Base-by-base conservation (phyloP, 2,329 filamentous ascomycete species). In the Hypomyces perniciosus region DNA sequence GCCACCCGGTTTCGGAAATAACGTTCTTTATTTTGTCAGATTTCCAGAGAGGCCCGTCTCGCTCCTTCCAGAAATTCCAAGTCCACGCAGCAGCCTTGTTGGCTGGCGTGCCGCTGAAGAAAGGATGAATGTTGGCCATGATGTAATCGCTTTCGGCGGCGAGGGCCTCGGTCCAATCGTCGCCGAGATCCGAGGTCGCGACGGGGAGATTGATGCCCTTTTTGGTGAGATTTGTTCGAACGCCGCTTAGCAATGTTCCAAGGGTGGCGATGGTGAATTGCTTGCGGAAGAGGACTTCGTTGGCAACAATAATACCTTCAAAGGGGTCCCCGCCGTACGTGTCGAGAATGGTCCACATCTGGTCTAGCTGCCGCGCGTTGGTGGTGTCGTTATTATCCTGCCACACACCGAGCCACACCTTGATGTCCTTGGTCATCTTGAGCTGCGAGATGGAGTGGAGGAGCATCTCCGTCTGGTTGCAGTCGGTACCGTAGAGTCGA, bases 41-140 rank as follows among this genome's bases (percentile, higher is more conserved):
- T 66, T 85, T 79, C 54, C 85, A 88, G 54, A 89, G 78, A 0
- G 68, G 57, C 0, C 82, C 78, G 58, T 92, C 85, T 51, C 91
- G 77, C 8, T 68, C 72, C 41, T 85, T 70, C 86, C 90, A 97
- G 71, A 96, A 97, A 12, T 69, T 69, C 70, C 77, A 88, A 0
- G 92, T 95, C 92, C 92, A 97, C 6, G 65, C 71, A 0, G 90
- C 85, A 0, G 90, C 89, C 1, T 78, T 66, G 2, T 80, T 72
- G 2, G 83, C 85, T 1, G 78, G 73, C 9, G 89, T 82, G 43
- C 92, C 92, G 0, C 85, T 87, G 64, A 97, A 97, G 77, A 97
- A 96, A 0, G 93, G 92, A 65, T 97, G 93, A 49, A 97, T 88
- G 65, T 97, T 97, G 59, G 89, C 86, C 91, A 97, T 96, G 68